phyloP scores from a whole-genome alignment of 768 basidiomycete genomes.

The Lactarius psammicola region DNA sequence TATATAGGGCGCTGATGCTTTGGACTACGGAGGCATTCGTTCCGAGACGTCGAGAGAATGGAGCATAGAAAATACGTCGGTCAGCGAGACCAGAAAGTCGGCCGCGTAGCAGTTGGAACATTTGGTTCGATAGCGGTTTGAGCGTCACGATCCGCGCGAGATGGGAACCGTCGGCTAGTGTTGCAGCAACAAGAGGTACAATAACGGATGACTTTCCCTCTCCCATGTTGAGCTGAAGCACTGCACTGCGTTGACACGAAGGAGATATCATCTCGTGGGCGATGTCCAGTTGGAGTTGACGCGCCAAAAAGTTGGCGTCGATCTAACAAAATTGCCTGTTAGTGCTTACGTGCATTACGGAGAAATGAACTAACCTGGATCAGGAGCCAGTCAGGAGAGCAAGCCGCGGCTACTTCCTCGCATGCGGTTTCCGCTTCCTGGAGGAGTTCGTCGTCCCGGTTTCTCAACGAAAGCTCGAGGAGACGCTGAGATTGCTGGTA shows the following conservation, averaged over 20 bases:
- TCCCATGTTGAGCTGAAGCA: constrained; percentile 58
- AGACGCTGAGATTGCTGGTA: constrained; percentile 14
- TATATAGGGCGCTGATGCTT: constrained; percentile 36
- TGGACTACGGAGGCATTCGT: constrained; percentile 22
- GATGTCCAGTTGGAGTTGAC: constrained; percentile 43
- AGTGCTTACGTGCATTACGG: not conserved
- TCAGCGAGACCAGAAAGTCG: constrained; percentile 45
- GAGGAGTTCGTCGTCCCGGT: not conserved
- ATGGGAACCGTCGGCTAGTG: constrained; percentile 43
- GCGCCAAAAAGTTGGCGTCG: constrained; percentile 44
- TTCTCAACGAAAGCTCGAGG: not conserved
- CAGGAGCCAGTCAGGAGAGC: constrained; percentile 14
- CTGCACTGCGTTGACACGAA: constrained; percentile 36
- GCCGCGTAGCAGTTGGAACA: constrained; percentile 47
- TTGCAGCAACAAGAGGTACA: constrained; percentile 44
- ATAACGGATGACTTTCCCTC: constrained; percentile 55
- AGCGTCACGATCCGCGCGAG: constrained; percentile 50
- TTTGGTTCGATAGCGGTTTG: constrained; percentile 46
- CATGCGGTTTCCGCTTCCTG: constrained; percentile 1
- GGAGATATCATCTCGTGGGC: constrained; percentile 51
- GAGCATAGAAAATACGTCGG: constrained; percentile 48
- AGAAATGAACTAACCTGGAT: constrained; percentile 6
- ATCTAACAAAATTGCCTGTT: constrained; percentile 36
- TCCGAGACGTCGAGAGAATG: constrained; percentile 46
- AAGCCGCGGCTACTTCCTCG: not conserved